A percentile compares a stretch with the other conserved stretches of the same genome.
Evolutionary conservation across 2,329 filamentous ascomycete species (phyloP).

Genomic region (Ceratocystis ficicola): DNA sequence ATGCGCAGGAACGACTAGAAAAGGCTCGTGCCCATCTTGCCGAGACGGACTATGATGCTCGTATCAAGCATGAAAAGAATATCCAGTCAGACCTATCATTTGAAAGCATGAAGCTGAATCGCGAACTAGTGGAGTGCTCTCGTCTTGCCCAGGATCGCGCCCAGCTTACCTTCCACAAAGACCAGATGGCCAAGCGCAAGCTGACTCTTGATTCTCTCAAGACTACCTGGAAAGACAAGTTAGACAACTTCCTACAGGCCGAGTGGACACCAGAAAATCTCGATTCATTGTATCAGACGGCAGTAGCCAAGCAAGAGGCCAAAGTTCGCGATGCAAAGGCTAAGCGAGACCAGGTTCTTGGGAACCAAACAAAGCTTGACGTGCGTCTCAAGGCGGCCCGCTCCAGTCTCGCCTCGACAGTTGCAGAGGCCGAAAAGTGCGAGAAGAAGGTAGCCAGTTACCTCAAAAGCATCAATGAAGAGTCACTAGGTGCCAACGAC

Average conservation of each 20-base stretch:
- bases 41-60: conserved; percentile 54
- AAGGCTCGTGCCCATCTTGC: conserved; percentile 52
- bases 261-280: conserved; percentile 60
- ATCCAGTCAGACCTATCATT: conserved; percentile 58
- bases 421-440: conserved; percentile 48
- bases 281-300: conserved; percentile 56
- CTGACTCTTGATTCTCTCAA: conserved; percentile 65
- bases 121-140: conserved; percentile 75
- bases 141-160: conserved; percentile 71
- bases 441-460: conserved; percentile 44
- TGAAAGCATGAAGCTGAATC: conserved; percentile 56
- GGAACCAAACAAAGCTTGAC: conserved; percentile 65
- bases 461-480: conserved; percentile 35
- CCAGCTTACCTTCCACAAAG: conserved; percentile 69
- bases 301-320: conserved; percentile 45
- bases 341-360: conserved; percentile 55
- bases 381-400: conserved; percentile 56
- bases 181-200: conserved; percentile 62
- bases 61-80: conserved; percentile 53
- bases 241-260: conserved; percentile 50
- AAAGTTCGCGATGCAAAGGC: conserved; percentile 53
- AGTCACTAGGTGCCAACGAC: conserved; percentile 38
- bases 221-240: conserved; percentile 58
- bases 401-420: conserved; percentile 52
- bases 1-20: conserved; percentile 51